These are phyloP conservation scores for Paratinospora sagittata DNA, from an alignment of 164 flowering plant species.

Conservation along the genomic window DNA sequence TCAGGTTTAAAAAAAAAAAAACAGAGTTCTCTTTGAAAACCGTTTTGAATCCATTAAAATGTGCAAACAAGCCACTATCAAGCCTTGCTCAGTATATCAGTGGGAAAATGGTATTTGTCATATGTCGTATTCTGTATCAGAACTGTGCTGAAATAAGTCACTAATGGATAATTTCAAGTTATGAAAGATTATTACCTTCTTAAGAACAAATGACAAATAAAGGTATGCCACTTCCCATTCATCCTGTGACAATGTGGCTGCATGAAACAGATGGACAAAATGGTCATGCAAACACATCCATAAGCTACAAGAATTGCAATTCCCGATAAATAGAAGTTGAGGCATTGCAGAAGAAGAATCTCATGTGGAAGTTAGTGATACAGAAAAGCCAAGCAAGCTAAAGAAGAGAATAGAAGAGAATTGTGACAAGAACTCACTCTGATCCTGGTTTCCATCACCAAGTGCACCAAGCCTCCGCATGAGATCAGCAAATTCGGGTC, in stretches of 20 bases:
- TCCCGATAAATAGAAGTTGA: neutral
- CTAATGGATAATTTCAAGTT: no score
- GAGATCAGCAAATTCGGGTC: slow-evolving; percentile 74
- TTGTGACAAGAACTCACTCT: slow-evolving; percentile 37
- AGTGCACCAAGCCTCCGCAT: slow-evolving; percentile 96
- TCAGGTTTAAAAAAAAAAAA: no score
- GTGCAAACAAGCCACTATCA: no score
- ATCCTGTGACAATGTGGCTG: slow-evolving; percentile 82
- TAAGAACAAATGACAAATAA: slow-evolving; percentile 75
- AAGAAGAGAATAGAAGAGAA: neutral
- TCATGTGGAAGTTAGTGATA: neutral
- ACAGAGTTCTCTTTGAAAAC: no score
- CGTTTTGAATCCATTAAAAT: no score
- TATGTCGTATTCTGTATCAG: neutral
- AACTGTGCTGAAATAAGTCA: neutral
- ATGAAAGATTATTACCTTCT: slow-evolving; percentile 50
- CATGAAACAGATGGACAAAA: slow-evolving; percentile 9
- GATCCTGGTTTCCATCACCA: slow-evolving; percentile 89
- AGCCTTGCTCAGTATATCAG: no score
- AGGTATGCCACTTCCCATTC: slow-evolving; percentile 97
- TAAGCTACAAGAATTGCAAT: neutral
- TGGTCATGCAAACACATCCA: neutral
- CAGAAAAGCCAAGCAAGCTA: neutral
- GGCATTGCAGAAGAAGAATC: neutral
- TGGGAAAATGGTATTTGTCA: no score